Base-by-base conservation (phyloP, 2,329 filamentous ascomycete genomes). In the Hawksworthiomyces lignivorus region DNA sequence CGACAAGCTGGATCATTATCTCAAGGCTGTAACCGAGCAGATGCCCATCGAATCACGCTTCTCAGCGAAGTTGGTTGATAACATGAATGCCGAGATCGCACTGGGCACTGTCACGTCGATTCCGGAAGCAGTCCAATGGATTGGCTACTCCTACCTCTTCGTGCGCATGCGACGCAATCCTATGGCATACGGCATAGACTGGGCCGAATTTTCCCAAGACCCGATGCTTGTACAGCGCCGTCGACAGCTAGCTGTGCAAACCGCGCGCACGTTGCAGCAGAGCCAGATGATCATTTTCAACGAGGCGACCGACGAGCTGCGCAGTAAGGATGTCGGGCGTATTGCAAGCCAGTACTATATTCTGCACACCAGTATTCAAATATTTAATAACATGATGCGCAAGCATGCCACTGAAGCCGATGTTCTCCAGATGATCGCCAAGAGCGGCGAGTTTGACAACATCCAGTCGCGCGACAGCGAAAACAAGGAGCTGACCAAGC, bases 251-350 rank as follows among this genome's bases (percentile, higher is more conserved):
- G 84, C 92, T 41, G 88, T 94, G 33, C 82, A 94, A 53, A 92
- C 92, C 19, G 92, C 92, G 1, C 75, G 82, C 32, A 85, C 87
- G 5, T 67, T 98, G 32, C 89, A 96, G 56, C 76, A 89, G 56
- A 94, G 87, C 52, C 92, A 98, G 63, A 98, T 98, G 94, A 92
- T 98, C 55, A 92, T 98, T 43, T 98, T 90, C 69, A 96, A 98
- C 51, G 92, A 97, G 56, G 77, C 72, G 15, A 98, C 90, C 0
- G 90, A 96, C 52, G 90, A 96, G 54, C 75, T 98, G 8, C 81
- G 87, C 45, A 85, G 88, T 46, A 98, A 98, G 60, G 90, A 98
- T 54, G 84, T 97, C 38, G 92, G 92, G 4, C 82, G 92, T 14
- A 98, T 98, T 59, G 92, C 92, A 14, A 97, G 90, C 60, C 90